Conservation (phyloP, 495 filamentous ascomycete species). For the Cercophora newfieldiana region DNA sequence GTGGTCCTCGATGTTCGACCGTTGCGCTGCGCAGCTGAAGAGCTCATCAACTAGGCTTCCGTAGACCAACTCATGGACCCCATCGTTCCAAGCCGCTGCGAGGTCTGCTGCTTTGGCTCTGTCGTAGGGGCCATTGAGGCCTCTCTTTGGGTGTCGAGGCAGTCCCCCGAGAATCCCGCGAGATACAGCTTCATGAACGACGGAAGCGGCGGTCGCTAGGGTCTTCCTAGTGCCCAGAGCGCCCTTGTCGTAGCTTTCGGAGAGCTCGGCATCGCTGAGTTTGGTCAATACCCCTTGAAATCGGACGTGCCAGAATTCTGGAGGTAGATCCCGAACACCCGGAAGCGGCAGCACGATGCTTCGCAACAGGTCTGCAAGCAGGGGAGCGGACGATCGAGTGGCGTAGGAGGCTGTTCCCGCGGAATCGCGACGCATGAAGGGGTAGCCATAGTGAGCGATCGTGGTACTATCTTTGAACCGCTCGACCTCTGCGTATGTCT, state of each 20-base stretch:
- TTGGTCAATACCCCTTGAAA: constrained; percentile 49
- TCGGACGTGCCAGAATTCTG: constrained; percentile 57
- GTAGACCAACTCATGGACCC: constrained; percentile 57
- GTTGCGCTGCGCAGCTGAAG: constrained; percentile 54
- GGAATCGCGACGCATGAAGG: constrained; percentile 43
- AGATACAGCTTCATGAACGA: constrained; percentile 59
- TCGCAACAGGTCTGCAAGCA: constrained; percentile 59
- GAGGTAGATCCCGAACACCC: constrained; percentile 55
- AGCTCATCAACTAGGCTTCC: constrained; percentile 59
- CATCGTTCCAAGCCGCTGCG: constrained; percentile 55
- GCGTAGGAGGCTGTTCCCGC: constrained; percentile 22
- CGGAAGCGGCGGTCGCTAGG: constrained; percentile 61
- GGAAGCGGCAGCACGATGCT: constrained; percentile 58
- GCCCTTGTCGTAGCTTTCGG: constrained; percentile 70
- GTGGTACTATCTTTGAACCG: constrained; percentile 56
- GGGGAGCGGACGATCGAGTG: constrained; percentile 48
- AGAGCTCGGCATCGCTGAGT: constrained; percentile 59
- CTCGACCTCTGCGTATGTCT: constrained; percentile 63
- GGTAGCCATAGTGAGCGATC: constrained; percentile 59
- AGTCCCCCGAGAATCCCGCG: constrained; percentile 57
- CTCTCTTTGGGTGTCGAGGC: constrained; percentile 31
- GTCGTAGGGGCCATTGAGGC: constrained; percentile 51
- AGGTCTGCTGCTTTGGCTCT: constrained; percentile 53
- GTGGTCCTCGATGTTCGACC: constrained; percentile 57
- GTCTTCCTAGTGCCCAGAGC: constrained; percentile 63